Evolutionary conservation across 345 rosid genomes (phyloP).

Genomic region (Abelmoschus esculentus): DNA sequence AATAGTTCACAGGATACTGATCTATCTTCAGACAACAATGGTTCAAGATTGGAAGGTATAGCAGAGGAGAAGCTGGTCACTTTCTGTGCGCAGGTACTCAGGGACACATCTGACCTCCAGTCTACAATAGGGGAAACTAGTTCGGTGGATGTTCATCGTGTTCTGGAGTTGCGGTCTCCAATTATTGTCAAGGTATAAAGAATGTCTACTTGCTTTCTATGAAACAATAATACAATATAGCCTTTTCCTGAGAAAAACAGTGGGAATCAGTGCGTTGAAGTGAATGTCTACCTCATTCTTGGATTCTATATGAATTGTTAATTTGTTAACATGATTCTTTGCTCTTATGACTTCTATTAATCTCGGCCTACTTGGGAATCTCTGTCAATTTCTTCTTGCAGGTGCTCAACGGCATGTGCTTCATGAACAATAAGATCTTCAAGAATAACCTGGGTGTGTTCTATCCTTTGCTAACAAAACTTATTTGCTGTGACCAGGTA

Average conservation of each 20-base stretch:
- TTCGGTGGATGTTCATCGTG: slow-evolving; percentile 79
- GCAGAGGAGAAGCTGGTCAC: slow-evolving; percentile 87
- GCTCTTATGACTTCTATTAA: not conserved
- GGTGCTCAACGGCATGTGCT: slow-evolving; percentile 89
- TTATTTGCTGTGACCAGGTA: slow-evolving; percentile 95
- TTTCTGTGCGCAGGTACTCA: slow-evolving; percentile 80
- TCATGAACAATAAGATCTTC: slow-evolving; percentile 71
- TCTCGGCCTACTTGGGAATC: no score
- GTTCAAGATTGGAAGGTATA: slow-evolving; percentile 30
- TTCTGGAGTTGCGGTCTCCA: slow-evolving; percentile 86
- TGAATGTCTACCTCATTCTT: no score
- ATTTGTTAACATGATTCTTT: not conserved
- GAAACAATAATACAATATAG: no score
- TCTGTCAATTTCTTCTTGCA: no score
- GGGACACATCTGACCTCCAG: slow-evolving; percentile 79
- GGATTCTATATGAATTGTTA: no score
- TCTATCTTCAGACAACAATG: slow-evolving; percentile 23
- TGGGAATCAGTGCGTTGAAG: no score
- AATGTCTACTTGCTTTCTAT: not conserved
- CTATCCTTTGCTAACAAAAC: slow-evolving; percentile 82
- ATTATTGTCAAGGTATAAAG: slow-evolving; percentile 71
- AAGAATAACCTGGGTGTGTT: slow-evolving; percentile 75
- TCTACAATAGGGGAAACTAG: slow-evolving; percentile 60
- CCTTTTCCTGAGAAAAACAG: no score
- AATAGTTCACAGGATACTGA: slow-evolving; percentile 23